Conservation (phyloP, 768 basidiomycete species). For the Lenzites betulinus region DNA sequence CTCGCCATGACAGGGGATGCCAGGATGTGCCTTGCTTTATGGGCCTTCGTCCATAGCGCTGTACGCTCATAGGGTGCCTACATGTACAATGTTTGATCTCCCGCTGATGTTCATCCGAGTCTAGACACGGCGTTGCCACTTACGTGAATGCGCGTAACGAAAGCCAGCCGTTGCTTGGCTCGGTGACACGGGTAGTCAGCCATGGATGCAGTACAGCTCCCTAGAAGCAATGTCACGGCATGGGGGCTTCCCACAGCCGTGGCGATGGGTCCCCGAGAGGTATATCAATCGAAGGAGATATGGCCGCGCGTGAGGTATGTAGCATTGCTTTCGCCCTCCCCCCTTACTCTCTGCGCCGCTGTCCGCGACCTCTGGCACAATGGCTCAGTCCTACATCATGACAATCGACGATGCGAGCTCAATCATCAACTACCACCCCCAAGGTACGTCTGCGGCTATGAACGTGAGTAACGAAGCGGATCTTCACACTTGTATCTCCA, state of each 20-base stretch:
- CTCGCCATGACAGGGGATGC: neutral
- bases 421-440: constrained; percentile 21
- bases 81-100: neutral
- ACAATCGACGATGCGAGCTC: constrained; percentile 29
- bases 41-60: neutral
- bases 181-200: no score
- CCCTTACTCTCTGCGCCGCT: neutral
- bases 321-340: neutral
- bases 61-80: neutral
- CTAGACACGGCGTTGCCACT: no score
- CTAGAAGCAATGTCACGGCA: no score
- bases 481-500: neutral
- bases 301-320: neutral
- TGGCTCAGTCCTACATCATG: constrained; percentile 19
- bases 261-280: no score
- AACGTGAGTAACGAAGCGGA: neutral
- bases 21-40: no score
- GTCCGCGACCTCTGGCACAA: neutral
- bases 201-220: no score
- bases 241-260: no score
- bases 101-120: no score
- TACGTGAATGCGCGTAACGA: no score
- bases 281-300: neutral
- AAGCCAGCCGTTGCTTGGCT: no score
- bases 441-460: constrained; percentile 19